Percentiles rank a stretch among this genome's conserved stretches.
phyloP scores from a whole-genome alignment of 2,329 filamentous ascomycete genomes.

The Rutstroemia sp. region DNA sequence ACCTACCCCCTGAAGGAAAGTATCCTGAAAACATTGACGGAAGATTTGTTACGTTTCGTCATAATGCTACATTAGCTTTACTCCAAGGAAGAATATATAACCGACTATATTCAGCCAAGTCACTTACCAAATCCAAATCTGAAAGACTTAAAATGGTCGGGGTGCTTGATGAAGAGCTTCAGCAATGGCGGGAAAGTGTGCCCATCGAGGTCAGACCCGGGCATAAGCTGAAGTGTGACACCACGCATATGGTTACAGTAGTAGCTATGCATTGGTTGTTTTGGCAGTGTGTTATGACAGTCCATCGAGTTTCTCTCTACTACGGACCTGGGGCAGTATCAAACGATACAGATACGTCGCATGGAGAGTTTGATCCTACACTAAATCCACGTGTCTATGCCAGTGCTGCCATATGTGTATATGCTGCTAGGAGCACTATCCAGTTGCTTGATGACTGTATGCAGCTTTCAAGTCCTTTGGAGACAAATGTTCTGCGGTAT shows the following conservation, averaged over 20 bases:
- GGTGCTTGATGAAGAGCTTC: constrained; percentile 20
- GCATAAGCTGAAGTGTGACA: constrained; percentile 14
- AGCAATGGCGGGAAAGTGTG: constrained; percentile 19
- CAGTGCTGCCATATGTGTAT: constrained; percentile 17
- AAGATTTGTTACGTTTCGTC: constrained; percentile 16
- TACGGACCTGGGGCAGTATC: constrained; percentile 11
- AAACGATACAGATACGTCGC: constrained; percentile 3
- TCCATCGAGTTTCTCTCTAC: constrained; percentile 19
- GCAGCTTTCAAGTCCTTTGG: constrained; percentile 14
- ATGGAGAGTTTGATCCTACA: constrained; percentile 5
- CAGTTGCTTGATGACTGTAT: constrained; percentile 13
- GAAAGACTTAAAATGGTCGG: constrained; percentile 18
- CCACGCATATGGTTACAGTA: constrained; percentile 14
- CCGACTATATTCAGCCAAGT: constrained; percentile 21
- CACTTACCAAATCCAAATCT: constrained; percentile 18
- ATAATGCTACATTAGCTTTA: constrained; percentile 15
- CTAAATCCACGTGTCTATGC: constrained; percentile 18
- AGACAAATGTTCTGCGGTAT: constrained; percentile 9
- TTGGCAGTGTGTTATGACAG: constrained; percentile 17
- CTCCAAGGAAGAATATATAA: constrained; percentile 20
- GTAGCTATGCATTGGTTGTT: constrained; percentile 22
- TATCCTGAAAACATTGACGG: constrained; percentile 7
- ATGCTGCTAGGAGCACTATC: constrained; percentile 18
- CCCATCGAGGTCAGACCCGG: constrained; percentile 23
- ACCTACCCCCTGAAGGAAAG: constrained; percentile 16